Conservation (phyloP, 768 basidiomycete genomes). For the Candolleomyces eurysporus region DNA sequence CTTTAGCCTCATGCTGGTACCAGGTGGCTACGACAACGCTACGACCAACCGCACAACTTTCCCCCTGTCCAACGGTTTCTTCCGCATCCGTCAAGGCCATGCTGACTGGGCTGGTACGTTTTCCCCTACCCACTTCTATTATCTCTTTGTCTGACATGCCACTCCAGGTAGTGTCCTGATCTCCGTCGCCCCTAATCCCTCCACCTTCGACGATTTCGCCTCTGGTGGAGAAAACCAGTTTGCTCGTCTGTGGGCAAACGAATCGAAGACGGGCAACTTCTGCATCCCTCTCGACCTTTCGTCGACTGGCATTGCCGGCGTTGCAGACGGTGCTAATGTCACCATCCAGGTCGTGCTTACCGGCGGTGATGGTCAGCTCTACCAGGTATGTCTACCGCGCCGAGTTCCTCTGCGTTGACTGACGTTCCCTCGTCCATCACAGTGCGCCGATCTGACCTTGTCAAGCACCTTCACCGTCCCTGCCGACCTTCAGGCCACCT, state of each 20-base stretch:
- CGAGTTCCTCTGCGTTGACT: neutral
- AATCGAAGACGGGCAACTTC: slow-evolving; percentile 50
- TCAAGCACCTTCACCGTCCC: slow-evolving; percentile 44
- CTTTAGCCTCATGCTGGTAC: neutral
- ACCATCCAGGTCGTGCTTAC: slow-evolving; percentile 63
- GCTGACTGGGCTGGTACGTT: slow-evolving; percentile 49
- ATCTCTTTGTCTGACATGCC: neutral
- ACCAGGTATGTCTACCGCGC: slow-evolving; percentile 46
- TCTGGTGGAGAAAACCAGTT: slow-evolving; percentile 27
- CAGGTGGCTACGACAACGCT: slow-evolving; percentile 60
- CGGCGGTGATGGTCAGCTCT: slow-evolving; percentile 68
- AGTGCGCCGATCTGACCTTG: slow-evolving; percentile 79
- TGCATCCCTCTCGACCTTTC: slow-evolving; percentile 67
- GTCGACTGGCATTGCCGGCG: slow-evolving; percentile 38
- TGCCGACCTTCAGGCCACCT: neutral
- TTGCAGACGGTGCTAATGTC: slow-evolving; percentile 63
- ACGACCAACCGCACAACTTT: slow-evolving; percentile 60
- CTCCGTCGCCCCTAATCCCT: slow-evolving; percentile 59
- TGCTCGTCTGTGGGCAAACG: slow-evolving; percentile 45
- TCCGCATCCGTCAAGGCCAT: slow-evolving; percentile 62
- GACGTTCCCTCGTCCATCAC: neutral
- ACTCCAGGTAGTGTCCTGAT: slow-evolving; percentile 50
- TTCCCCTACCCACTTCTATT: neutral
- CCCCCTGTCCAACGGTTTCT: slow-evolving; percentile 60
- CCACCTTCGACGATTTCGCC: slow-evolving; percentile 60